phyloP scores from a whole-genome alignment of 176 grass and related monocot species.

The Leersia perrieri region DNA sequence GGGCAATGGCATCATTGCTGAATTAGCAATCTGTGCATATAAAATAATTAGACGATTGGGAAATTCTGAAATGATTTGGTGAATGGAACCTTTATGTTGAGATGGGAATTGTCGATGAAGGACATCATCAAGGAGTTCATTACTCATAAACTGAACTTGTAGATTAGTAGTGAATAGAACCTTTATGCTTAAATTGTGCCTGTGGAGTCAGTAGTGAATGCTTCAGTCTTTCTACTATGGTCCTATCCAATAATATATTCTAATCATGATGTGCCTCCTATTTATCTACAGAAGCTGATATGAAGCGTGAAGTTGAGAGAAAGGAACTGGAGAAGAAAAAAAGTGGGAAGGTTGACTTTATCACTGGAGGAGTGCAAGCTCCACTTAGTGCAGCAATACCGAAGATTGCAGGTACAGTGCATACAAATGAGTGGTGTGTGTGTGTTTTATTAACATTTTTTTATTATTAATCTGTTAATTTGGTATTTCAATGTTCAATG shows the following conservation, averaged over 20 bases:
- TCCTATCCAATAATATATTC: not conserved
- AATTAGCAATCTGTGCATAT: not conserved
- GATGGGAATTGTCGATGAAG: not conserved
- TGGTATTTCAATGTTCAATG: not conserved
- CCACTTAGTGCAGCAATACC: conserved; percentile 33
- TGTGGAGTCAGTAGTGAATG: not conserved
- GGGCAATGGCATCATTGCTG: not conserved
- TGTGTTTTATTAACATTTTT: conserved; percentile 19
- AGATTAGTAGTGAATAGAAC: not conserved
- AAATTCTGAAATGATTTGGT: not conserved
- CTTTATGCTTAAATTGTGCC: not conserved
- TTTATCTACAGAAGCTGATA: conserved; percentile 73
- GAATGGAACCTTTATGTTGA: not conserved
- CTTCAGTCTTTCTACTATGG: not conserved
- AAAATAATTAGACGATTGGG: not conserved
- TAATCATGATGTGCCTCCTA: not conserved
- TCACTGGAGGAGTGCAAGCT: conserved; percentile 61
- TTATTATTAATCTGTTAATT: not conserved
- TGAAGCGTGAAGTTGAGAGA: conserved; percentile 85
- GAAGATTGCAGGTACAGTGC: conserved; percentile 65
- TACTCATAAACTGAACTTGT: not conserved
- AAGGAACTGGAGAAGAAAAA: conserved; percentile 91
- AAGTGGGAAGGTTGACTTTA: conserved; percentile 75
- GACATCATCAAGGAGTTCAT: not conserved
- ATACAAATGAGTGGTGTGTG: not conserved